Percentiles rank a stretch among this genome's conserved stretches.
These are phyloP conservation scores for Saturnispora silvae DNA, from an alignment of 805 yeast genomes.

Conservation along the genomic window DNA sequence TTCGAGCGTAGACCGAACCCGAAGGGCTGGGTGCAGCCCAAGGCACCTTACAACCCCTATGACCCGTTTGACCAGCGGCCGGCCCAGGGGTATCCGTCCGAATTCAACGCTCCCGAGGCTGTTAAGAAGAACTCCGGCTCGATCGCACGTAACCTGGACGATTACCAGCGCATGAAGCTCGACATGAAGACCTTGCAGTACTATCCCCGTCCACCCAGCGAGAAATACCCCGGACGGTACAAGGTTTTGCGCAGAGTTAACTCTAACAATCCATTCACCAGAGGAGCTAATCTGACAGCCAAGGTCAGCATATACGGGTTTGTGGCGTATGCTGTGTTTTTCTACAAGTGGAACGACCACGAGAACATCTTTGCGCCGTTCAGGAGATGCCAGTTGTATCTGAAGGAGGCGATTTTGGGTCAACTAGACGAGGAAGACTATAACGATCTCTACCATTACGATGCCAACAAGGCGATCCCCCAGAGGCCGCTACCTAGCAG, in stretches of 20 bases:
- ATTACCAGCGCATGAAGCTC: constrained; percentile 55
- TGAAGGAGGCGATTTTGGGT: constrained; percentile 46
- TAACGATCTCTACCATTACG: constrained; percentile 43
- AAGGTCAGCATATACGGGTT: constrained; percentile 38
- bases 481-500: constrained; percentile 29
- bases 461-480: constrained; percentile 30
- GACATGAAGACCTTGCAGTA: constrained; percentile 67
- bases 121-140: constrained; percentile 34
- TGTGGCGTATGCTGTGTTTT: constrained; percentile 52
- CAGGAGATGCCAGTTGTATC: constrained; percentile 47
- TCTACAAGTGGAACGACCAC: constrained; percentile 75
- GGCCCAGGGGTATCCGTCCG: constrained; percentile 79
- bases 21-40: constrained; percentile 70
- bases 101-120: constrained; percentile 56
- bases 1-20: constrained; percentile 63
- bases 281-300: constrained; percentile 52
- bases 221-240: constrained; percentile 67
- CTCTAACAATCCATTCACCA: constrained; percentile 40
- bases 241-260: constrained; percentile 56
- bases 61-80: constrained; percentile 72
- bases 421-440: constrained; percentile 46
- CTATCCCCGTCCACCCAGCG: constrained; percentile 68
- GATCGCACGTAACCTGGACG: constrained; percentile 57
- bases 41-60: constrained; percentile 78
- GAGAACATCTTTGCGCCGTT: constrained; percentile 66